phyloP scores from a whole-genome alignment of 139 green algal genomes.

The Desmodesmus armatus region DNA sequence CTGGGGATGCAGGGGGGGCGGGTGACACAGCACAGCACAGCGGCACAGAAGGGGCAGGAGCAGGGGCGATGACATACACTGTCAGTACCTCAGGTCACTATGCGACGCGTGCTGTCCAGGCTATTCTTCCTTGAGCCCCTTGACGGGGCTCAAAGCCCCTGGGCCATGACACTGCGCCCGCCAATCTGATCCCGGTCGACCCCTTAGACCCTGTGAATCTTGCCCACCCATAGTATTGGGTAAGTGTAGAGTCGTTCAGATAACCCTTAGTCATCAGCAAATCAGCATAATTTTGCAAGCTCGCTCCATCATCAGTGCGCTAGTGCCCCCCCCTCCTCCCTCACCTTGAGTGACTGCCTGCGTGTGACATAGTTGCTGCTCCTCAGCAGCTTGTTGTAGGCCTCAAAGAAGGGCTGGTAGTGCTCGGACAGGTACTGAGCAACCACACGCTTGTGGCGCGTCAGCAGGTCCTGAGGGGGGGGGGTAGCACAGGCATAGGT shows the following conservation, averaged over 20 bases:
- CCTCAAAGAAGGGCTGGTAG: slow-evolving; percentile 83
- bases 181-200: no score
- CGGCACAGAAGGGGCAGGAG: not conserved
- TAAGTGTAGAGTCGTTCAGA: no score
- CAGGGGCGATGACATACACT: not conserved
- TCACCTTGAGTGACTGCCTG: slow-evolving; percentile 91
- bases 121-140: not conserved
- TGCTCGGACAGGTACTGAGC: slow-evolving; percentile 74
- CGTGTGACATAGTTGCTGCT: slow-evolving; percentile 93
- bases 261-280: no score
- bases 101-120: not conserved
- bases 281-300: no score
- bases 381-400: slow-evolving; percentile 81
- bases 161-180: no score
- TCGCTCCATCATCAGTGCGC: no score
- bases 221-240: no score
- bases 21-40: slow-evolving; percentile 1
- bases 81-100: not conserved
- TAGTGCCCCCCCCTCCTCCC: not conserved
- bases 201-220: no score
- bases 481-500: no score
- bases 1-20: slow-evolving; percentile 52
- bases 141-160: not conserved
- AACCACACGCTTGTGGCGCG: slow-evolving; percentile 84
- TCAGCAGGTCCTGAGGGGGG: slow-evolving; percentile 82